Conservation (phyloP, 1,284 basidiomycete species). For the Sphagnurus paluster region DNA sequence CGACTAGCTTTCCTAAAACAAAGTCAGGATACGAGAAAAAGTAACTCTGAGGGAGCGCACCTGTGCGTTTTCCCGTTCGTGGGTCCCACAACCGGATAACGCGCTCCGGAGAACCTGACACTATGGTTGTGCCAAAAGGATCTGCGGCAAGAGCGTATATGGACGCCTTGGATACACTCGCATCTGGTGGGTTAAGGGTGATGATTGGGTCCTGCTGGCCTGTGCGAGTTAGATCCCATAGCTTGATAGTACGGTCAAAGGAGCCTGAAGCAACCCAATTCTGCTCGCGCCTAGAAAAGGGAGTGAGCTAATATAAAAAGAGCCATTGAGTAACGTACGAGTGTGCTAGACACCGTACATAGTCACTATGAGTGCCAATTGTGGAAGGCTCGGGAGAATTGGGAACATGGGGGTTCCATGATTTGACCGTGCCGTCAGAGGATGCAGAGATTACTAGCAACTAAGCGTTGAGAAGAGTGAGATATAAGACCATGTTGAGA, state of each 20-base stretch:
- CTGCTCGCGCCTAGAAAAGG: constrained; percentile 74
- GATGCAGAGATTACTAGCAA: constrained; percentile 71
- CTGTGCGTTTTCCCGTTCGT: constrained; percentile 72
- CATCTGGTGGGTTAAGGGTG: constrained; percentile 62
- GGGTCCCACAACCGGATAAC: constrained; percentile 95
- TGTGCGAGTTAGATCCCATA: constrained; percentile 83
- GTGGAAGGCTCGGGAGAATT: constrained; percentile 56
- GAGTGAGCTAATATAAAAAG: no score
- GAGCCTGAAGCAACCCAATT: constrained; percentile 93
- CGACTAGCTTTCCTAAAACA: constrained; percentile 62
- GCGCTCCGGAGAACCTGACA: constrained; percentile 89
- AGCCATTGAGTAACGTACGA: constrained; percentile 60
- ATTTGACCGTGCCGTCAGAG: constrained; percentile 92
- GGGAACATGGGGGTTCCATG: constrained; percentile 86
- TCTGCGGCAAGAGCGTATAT: constrained; percentile 82
- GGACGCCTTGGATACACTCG: constrained; percentile 68
- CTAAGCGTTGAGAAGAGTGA: neutral
- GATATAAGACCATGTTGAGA: neutral
- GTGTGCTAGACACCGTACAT: constrained; percentile 84
- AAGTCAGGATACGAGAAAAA: neutral
- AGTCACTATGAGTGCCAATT: constrained; percentile 90
- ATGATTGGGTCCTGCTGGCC: constrained; percentile 47
- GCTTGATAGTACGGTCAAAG: constrained; percentile 89
- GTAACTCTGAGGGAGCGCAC: constrained; percentile 31
- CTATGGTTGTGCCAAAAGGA: constrained; percentile 78